These are phyloP conservation scores for Aphanomyces invadans DNA, from an alignment of 352 stramenopile genomes.

Conservation along the genomic window DNA sequence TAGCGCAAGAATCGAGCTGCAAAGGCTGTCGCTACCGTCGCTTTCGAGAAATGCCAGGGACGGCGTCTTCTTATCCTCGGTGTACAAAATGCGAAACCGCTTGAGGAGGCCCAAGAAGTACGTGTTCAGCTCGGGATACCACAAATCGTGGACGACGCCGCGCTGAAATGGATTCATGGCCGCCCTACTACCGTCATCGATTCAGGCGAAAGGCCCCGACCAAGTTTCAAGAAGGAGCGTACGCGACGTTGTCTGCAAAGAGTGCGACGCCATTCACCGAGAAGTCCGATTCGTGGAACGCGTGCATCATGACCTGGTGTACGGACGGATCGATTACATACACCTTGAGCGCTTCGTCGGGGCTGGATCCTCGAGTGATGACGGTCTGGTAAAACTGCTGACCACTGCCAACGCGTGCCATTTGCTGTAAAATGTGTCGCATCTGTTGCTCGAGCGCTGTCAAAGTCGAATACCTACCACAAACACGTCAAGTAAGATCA, in stretches of 20 bases:
- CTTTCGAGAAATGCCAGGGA: constrained; percentile 21
- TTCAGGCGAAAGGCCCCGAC: too few species aligned
- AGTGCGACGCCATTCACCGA: background rate
- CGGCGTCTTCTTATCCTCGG: constrained; percentile 16
- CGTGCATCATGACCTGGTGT: constrained; percentile 3
- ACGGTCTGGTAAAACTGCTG: constrained; percentile 19
- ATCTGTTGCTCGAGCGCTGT: constrained; percentile 1
- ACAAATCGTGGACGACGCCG: constrained; percentile 3
- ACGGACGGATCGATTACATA: background rate
- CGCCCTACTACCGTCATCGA: background rate
- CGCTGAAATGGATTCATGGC: background rate
- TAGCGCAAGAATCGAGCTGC: too few species aligned
- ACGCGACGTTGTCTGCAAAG: background rate
- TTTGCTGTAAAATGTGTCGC: background rate
- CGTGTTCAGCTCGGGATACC: constrained; percentile 18
- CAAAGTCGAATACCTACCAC: constrained; percentile 15
- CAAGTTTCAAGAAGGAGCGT: too few species aligned
- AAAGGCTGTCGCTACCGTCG: background rate
- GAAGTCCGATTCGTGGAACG: background rate
- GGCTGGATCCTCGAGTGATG: background rate
- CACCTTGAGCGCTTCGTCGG: background rate
- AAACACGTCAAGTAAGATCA: too few species aligned
- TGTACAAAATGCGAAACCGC: constrained; percentile 4
- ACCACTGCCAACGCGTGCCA: constrained; percentile 18
- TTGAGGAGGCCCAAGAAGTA: constrained; percentile 7